Base-by-base conservation (phyloP, 1,139 yeast genomes). In the Diutina sp. region DNA sequence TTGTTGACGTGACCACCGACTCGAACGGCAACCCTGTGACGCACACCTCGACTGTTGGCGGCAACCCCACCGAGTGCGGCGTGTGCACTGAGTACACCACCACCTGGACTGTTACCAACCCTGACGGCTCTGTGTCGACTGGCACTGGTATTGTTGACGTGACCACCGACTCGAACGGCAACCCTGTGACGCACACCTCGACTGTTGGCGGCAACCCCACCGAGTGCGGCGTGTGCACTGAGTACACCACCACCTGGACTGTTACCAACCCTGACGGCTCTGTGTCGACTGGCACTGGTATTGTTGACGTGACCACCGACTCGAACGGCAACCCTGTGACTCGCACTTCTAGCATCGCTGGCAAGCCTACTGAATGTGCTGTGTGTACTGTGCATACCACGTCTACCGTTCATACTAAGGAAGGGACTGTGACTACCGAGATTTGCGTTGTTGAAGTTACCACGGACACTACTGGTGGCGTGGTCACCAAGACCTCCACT, bases 261-360 rank as follows among this genome's bases (percentile, higher is more conserved):
- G 6, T 21, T 41, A 48, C 51, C 28, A 32, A n/a, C n/a, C 4
- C 53, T n/a, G 41, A 48, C 25, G 51, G 51, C 28, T 8, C 11
- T 12, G 38, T 32, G 6, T n/a, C 21, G 6, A 48, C 51, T 30
- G 51, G 44, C 21, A 32, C 53, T 16, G 53, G 53, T 32, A 29
- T 50, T 12, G 53, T 50, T 50, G 53, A 50, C 14, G 53, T 50
- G 25, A 50, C 53, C 18, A 50, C 53, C 16, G 53, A 50, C 44
- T 30, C 53, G 5, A 16, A 30, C 28, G 53, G 53, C n/a, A 12
- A 21, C 32, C 29, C 30, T 9, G 28, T 18, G 25, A 50, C 53
- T 1, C 5, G 45, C 7, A 50, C 53, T 7, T 50, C 53, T 9
- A 6, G 21, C 9, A n/a, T 6, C 46, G 21, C 46, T 9, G 21